Evolutionary conservation across 805 yeast species (phyloP).

Genomic region (Metschnikowia lunata): DNA sequence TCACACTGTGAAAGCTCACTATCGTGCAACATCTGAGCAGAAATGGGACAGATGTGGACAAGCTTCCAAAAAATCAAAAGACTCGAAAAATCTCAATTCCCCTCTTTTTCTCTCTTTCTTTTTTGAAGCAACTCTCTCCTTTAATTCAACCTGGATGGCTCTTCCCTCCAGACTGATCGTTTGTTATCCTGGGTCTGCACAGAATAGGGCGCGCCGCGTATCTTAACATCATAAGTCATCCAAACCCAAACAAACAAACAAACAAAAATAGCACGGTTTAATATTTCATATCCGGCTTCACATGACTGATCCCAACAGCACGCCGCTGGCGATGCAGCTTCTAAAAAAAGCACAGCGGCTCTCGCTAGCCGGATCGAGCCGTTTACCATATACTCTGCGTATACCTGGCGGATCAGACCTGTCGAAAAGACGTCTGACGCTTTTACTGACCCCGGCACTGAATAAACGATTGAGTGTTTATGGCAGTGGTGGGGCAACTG

Average conservation of each 20-base stretch:
- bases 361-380: slow-evolving; percentile 18
- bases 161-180: too few species aligned
- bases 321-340: slow-evolving; percentile 15
- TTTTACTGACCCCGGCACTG: slow-evolving; percentile 33
- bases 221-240: neutral
- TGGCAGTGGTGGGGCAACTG: slow-evolving; percentile 6
- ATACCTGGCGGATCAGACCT: slow-evolving; percentile 18
- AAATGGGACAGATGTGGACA: too few species aligned
- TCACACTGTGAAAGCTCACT: too few species aligned
- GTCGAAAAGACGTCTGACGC: slow-evolving; percentile 26
- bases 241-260: neutral
- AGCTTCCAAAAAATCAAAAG: too few species aligned
- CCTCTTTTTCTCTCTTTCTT: too few species aligned
- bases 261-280: too few species aligned
- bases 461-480: slow-evolving; percentile 17
- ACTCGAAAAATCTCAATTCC: too few species aligned
- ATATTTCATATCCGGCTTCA: neutral
- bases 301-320: slow-evolving; percentile 11
- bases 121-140: too few species aligned
- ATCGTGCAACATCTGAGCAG: too few species aligned
- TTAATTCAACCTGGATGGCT: too few species aligned
- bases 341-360: slow-evolving; percentile 15
- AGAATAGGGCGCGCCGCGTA: neutral
- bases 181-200: too few species aligned
- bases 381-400: slow-evolving; percentile 15